Conservation (phyloP, 495 filamentous ascomycete genomes). For the Lasiosphaeria miniovina region DNA sequence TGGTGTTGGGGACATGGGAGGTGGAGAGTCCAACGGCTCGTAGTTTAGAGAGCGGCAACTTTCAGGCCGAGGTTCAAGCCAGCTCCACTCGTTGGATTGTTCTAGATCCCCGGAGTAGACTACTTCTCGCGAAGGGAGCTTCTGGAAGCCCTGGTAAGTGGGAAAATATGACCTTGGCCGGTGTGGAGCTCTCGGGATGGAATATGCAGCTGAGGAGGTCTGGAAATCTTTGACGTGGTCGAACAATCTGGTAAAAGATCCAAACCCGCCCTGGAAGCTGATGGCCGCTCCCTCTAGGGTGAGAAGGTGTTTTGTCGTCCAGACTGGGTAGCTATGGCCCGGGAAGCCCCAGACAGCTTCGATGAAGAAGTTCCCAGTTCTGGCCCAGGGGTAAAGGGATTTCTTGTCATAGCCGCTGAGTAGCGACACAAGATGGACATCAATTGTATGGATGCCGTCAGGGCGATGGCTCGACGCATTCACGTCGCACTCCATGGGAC, state of each 20-base stretch:
- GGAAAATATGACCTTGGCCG: neutral
- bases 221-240: neutral
- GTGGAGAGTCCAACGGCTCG: neutral
- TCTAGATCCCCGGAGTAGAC: neutral
- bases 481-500: neutral
- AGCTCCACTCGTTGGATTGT: neutral
- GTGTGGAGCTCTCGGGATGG: neutral
- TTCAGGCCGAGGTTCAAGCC: neutral
- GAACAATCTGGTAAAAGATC: neutral
- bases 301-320: conserved; percentile 12
- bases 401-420: neutral
- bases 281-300: neutral
- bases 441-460: conserved; percentile 2
- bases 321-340: neutral
- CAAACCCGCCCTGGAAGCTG: conserved; percentile 10
- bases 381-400: neutral
- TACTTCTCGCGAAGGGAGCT: neutral
- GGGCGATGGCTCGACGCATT: conserved; percentile 2
- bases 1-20: neutral
- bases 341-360: conserved; percentile 12
- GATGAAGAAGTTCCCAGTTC: conserved; percentile 2
- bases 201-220: neutral
- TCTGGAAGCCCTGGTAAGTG: neutral
- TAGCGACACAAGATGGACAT: neutral
- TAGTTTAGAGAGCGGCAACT: neutral